Conservation (phyloP, 768 basidiomycete genomes). For the Hysterangium stoloniferum region DNA sequence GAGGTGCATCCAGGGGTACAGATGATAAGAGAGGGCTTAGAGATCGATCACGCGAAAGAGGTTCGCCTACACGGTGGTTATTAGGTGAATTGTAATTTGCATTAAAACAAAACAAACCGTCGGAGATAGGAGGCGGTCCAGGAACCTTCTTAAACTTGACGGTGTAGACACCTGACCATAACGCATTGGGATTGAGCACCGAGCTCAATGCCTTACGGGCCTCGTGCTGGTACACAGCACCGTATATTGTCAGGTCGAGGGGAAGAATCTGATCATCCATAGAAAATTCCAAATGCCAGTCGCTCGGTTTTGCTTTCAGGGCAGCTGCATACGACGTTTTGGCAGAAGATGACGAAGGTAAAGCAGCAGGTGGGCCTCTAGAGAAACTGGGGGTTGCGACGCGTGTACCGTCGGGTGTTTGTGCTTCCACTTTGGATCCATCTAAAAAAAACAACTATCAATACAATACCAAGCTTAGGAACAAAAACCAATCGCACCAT, state of each 20-base stretch:
- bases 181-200: conserved; percentile 51
- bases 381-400: conserved; percentile 76
- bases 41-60: conserved; percentile 45
- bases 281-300: conserved; percentile 96
- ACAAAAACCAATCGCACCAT: conserved; percentile 41
- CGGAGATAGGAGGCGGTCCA: conserved; percentile 63
- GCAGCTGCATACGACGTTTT: conserved; percentile 88
- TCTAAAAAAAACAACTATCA: conserved; percentile 38
- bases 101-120: conserved; percentile 38
- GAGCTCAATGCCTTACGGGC: conserved; percentile 55
- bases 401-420: conserved; percentile 94
- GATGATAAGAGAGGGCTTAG: conserved; percentile 66
- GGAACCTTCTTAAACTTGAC: conserved; percentile 89
- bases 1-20: conserved; percentile 74
- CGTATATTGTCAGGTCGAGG: conserved; percentile 89
- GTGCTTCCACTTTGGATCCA: conserved; percentile 89
- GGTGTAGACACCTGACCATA: conserved; percentile 88
- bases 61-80: conserved; percentile 33
- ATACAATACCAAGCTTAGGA: neutral
- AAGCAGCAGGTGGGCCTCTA: conserved; percentile 32
- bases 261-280: conserved; percentile 85
- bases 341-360: conserved; percentile 25
- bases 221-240: conserved; percentile 91
- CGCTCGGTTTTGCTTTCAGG: conserved; percentile 83
- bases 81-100: neutral